Evolutionary conservation across 1,284 basidiomycete species (phyloP).

Genomic region (Termitomyces sp.): DNA sequence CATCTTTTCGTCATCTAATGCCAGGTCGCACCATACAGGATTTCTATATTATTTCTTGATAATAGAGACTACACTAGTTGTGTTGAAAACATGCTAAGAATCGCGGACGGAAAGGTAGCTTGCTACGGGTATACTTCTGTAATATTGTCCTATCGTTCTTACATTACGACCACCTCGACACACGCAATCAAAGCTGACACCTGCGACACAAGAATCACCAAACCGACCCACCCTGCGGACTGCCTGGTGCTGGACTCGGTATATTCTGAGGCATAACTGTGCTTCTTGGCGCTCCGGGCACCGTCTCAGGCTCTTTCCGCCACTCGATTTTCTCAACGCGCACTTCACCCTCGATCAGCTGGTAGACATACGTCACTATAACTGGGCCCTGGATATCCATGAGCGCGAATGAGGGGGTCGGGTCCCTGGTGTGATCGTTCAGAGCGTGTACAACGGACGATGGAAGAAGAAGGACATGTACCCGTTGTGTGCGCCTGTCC

Average conservation of each 20-base stretch:
- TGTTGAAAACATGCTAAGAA: too few species aligned
- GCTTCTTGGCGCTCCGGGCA: conserved; percentile 27
- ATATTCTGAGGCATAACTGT: conserved; percentile 44
- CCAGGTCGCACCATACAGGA: too few species aligned
- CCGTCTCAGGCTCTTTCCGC: conserved; percentile 58
- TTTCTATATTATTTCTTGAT: too few species aligned
- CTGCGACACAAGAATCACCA: background rate
- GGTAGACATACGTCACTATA: conserved; percentile 94
- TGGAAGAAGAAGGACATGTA: conserved; percentile 1
- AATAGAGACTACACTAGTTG: too few species aligned
- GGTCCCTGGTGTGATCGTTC: conserved; percentile 27
- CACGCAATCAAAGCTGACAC: too few species aligned
- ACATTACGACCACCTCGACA: too few species aligned
- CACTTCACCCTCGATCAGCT: conserved; percentile 89
- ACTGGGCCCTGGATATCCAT: conserved; percentile 95
- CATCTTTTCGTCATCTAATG: background rate
- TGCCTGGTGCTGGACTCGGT: conserved; percentile 27
- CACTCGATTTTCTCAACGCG: conserved; percentile 84
- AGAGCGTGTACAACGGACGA: background rate
- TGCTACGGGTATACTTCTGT: too few species aligned
- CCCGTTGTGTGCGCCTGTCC: conserved; percentile 76
- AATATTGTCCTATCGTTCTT: too few species aligned
- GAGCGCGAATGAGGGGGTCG: conserved; percentile 73
- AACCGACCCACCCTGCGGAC: conserved; percentile 19
- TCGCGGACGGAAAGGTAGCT: too few species aligned